Percentiles rank a stretch among this genome's conserved stretches.
Conservation (phyloP, 1,139 yeast species). For the Scheffersomyces cryptocercus region DNA sequence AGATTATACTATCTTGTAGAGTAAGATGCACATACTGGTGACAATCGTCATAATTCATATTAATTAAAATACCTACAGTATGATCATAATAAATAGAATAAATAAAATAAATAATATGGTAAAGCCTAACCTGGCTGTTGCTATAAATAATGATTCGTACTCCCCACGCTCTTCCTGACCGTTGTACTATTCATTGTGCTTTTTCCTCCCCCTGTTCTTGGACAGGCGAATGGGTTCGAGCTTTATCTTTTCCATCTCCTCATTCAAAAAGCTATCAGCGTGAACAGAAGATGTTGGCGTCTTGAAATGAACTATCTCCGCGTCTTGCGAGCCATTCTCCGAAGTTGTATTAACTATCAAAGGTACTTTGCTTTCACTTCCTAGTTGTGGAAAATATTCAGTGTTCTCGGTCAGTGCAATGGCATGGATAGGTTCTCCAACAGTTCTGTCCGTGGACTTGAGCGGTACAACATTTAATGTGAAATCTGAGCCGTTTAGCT, state of each 20-base stretch:
- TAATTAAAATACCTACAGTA: too few relatives aligned
- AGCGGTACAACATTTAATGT: too few relatives aligned
- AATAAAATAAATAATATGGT: too few relatives aligned
- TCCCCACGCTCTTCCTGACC: not conserved
- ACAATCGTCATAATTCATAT: too few relatives aligned
- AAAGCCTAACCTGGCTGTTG: not conserved
- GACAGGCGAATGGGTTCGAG: constrained; percentile 1
- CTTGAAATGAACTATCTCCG: not conserved
- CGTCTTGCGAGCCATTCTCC: not conserved
- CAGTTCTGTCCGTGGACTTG: too few relatives aligned
- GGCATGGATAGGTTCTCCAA: too few relatives aligned
- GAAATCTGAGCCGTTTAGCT: too few relatives aligned
- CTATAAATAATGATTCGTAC: not conserved
- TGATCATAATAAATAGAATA: too few relatives aligned
- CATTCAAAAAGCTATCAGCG: constrained; percentile 2
- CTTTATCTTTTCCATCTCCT: constrained; percentile 2
- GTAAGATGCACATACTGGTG: too few relatives aligned
- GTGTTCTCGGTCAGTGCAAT: too few relatives aligned
- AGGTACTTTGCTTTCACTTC: not conserved
- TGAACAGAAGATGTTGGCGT: not conserved
- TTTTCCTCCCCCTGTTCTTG: not conserved
- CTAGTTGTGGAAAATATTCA: too few relatives aligned
- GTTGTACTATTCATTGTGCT: not conserved
- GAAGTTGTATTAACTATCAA: not conserved
- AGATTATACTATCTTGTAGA: not conserved